phyloP scores from a whole-genome alignment of 257 asterid genomes.

The Haberlea rhodopensis region DNA sequence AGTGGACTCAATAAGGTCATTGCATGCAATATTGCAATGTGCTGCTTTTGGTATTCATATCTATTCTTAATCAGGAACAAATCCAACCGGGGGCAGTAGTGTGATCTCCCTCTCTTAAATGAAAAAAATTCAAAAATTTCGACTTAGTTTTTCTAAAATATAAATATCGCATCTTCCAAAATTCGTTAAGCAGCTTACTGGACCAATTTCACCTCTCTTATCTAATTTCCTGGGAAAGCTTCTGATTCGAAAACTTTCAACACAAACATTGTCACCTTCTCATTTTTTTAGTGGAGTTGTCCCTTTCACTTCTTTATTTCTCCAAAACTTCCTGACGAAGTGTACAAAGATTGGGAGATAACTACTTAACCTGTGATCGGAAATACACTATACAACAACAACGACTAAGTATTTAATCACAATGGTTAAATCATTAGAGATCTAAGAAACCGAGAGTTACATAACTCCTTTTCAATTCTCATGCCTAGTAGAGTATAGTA shows the following conservation, averaged over 20 bases:
- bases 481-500: slow-evolving; percentile 1
- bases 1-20: too few relatives aligned
- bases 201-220: neutral
- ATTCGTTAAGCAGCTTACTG: neutral
- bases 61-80: neutral
- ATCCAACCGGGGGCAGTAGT: neutral
- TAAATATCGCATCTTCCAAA: neutral
- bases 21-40: too few relatives aligned
- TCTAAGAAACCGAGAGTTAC: neutral
- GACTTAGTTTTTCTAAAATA: too few relatives aligned
- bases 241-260: neutral
- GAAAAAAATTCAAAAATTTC: too few relatives aligned
- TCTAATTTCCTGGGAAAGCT: neutral
- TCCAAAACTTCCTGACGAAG: neutral
- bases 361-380: neutral
- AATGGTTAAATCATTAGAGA: neutral
- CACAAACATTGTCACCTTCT: neutral
- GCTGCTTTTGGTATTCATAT: too few relatives aligned
- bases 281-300: neutral
- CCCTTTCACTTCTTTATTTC: neutral
- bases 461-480: neutral
- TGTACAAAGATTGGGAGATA: neutral
- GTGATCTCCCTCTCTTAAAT: too few relatives aligned
- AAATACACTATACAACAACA: too few relatives aligned
- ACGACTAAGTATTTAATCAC: too few relatives aligned